phyloP scores from a whole-genome alignment of 495 filamentous ascomycete species.

The Hypomontagnella submonticulosa region DNA sequence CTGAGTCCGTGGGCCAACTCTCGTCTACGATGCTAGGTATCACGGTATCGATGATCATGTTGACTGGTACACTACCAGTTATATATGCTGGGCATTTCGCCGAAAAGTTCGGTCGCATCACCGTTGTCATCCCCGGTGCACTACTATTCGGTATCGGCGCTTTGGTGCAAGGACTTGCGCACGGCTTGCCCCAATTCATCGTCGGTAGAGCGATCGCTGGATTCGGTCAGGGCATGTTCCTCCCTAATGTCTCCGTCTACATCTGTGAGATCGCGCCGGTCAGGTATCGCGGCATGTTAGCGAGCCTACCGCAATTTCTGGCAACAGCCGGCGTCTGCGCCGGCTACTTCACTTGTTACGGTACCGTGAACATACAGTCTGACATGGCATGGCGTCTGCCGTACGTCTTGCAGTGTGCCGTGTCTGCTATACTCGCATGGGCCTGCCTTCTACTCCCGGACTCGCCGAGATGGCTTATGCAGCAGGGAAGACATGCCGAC shows the following conservation, averaged over 20 bases:
- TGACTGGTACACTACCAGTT: constrained; percentile 69
- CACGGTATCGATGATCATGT: constrained; percentile 71
- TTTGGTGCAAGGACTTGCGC: constrained; percentile 57
- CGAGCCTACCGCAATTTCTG: constrained; percentile 66
- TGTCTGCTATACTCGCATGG: constrained; percentile 55
- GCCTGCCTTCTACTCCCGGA: constrained; percentile 53
- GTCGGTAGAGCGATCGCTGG: constrained; percentile 66
- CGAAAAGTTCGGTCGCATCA: constrained; percentile 66
- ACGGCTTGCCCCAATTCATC: constrained; percentile 64
- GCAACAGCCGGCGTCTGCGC: constrained; percentile 62
- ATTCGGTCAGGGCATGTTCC: constrained; percentile 68
- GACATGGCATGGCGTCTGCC: constrained; percentile 69
- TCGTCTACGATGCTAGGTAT: constrained; percentile 68
- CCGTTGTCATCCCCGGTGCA: constrained; percentile 63
- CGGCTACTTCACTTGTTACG: constrained; percentile 74
- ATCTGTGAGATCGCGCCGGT: constrained; percentile 72
- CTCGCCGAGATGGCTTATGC: constrained; percentile 57
- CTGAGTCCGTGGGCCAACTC: constrained; percentile 59
- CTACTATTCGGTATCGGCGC: constrained; percentile 67
- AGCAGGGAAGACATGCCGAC: constrained; percentile 48
- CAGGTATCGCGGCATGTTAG: constrained; percentile 61
- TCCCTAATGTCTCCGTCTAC: constrained; percentile 68
- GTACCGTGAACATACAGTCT: constrained; percentile 59
- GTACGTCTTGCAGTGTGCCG: constrained; percentile 57
- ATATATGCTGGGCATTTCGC: constrained; percentile 72